Percentiles rank a stretch among this genome's conserved stretches.
These are phyloP conservation scores for Uncinocarpus reesii DNA, from an alignment of 2,329 filamentous ascomycete genomes.

Conservation along the genomic window DNA sequence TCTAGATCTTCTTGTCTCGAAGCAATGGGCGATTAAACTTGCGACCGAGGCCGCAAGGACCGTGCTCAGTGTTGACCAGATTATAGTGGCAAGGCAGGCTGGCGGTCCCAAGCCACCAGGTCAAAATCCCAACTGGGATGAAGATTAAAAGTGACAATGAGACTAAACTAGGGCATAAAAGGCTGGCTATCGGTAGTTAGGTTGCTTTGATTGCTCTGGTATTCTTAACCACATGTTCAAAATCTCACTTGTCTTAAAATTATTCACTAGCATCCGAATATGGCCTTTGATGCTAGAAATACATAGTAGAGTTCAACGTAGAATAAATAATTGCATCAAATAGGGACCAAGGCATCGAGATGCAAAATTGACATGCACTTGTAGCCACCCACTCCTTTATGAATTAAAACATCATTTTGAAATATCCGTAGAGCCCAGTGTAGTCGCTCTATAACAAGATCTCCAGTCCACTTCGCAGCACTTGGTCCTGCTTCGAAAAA, in stretches of 20 bases:
- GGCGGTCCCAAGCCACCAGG: constrained; percentile 94
- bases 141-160: constrained; percentile 40
- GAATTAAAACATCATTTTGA: no score
- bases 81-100: constrained; percentile 94
- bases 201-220: background rate
- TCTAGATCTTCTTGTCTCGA: constrained; percentile 79
- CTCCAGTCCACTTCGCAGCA: no score
- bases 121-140: constrained; percentile 73
- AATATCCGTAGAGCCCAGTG: no score
- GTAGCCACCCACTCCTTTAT: no score
- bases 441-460: no score
- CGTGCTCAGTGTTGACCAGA: constrained; percentile 93
- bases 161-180: constrained; percentile 6
- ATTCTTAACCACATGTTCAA: constrained; percentile 4
- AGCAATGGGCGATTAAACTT: constrained; percentile 94
- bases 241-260: background rate
- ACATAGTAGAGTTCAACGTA: no score
- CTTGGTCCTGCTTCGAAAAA: no score
- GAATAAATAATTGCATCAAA: no score
- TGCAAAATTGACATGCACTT: no score
- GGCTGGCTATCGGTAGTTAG: background rate
- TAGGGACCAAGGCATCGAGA: no score
- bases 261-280: background rate
- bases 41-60: constrained; percentile 92
- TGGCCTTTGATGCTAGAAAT: no score